Evolutionary conservation across 2,329 filamentous ascomycete genomes (phyloP), one percentile per base, ranked within the genome.

Genomic region (Capronia epimyces): DNA sequence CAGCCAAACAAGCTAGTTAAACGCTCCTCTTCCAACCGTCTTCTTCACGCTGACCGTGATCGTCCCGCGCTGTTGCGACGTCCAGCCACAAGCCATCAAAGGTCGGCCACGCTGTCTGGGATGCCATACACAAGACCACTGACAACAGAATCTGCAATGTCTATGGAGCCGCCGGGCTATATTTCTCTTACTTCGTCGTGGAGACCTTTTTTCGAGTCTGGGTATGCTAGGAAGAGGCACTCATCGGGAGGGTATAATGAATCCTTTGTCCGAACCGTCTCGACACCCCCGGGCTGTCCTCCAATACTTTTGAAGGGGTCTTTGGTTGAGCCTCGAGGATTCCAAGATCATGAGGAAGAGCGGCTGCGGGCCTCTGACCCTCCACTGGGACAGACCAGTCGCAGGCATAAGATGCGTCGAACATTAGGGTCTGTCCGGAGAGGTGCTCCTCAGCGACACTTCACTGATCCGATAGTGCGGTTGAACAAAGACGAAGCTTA

Each of bases 1-100:
- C 66, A 70, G 20, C 77, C 76, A 20, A 84, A 84, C 67, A 83
- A 81, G 65, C 71, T 84, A 7, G 77, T 84, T 46, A 84, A 84
- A 66, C 75, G 81, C 36, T 73, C 78, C 3, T 72, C 75, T 16
- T 83, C 80, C 9, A 69, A 79, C 43, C 73, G 73, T 57, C 69
- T 70, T 37, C 64, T 75, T 43, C 66, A 65, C 47, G 66, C 71
- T 52, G 64, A 71, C 10, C 63, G 66, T 18, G 70, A 73, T 25
- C 67, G 69, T 50, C 66, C 75, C n/a, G 68, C 76, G 3, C 71
- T 72, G 20, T 70, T 82, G 49, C 75, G 76, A 50, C 73, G 81
- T 52, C 81, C 81, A 40, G 79, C 79, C 13, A 84, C 81, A 10
- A 83, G 81, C 64, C 78, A 83, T 64, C 79, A 83, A 63, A 71